Base-by-base conservation (phyloP, 352 stramenopile species). In the Phytophthora pini region DNA sequence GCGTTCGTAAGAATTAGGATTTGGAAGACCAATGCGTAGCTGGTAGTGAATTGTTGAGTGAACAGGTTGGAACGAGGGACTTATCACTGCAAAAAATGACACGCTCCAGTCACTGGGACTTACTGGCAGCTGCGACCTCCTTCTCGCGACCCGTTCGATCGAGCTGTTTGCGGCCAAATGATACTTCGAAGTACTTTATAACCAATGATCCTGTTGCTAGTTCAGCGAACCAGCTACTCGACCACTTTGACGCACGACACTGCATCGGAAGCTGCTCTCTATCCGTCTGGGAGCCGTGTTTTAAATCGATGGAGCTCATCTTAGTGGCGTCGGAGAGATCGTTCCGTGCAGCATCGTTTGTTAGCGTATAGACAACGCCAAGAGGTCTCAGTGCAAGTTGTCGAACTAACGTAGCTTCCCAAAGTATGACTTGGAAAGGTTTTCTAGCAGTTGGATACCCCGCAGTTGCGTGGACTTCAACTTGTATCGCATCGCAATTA, bases 11-110 rank as follows among this genome's bases (percentile, higher is more conserved):
- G 2, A 47, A 26, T 26, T 26, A 26, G 2, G 47, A 40, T 27
- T 1, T 27, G 27, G 31, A 43, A 45, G 17, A 1, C 26, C 5
- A 26, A 40, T 46, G 44, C 22, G 55, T 13, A 50, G 36, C 6
- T 59, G n/a, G 15, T 13, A 13, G 47, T 17, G 51, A 71, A 62
- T 71, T 62, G 56, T 5, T 27, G 12, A 71, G 48, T 70, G 56
- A 61, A 32, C 27, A n/a, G 22, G 31, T 2, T 15, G 51, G 29
- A 17, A 36, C 10, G 38, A 49, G 20, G 36, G 24, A 26, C 24
- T 26, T 26, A 26, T 32, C 24, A 36, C 26, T 32, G 43, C 51
- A 51, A 56, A 41, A 51, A 50, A 60, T 58, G 44, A 63, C 61
- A 64, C 43, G 17, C 26, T 52, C 27, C 53, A 62, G 45, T 58